These are phyloP conservation scores for Apophysomyces elegans DNA, from an alignment of 371 early-diverging fungal species.

Conservation along the genomic window DNA sequence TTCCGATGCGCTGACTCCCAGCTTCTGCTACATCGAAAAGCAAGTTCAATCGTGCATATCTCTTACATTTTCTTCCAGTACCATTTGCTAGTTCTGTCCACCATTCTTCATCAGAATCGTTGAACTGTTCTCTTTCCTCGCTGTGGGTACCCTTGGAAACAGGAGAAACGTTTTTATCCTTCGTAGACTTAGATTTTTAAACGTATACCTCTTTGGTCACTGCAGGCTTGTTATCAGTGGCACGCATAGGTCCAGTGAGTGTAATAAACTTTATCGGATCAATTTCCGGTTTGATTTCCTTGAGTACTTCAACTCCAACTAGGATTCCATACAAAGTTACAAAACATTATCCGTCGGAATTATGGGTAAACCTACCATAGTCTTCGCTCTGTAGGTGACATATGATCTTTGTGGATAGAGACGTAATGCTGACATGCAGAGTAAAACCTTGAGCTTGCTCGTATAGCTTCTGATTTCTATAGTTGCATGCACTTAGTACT, in stretches of 20 bases:
- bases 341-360: not conserved
- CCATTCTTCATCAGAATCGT: not conserved
- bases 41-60: too few species aligned
- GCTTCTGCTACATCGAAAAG: too few species aligned
- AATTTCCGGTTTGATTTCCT: constrained; percentile 1
- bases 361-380: constrained; percentile 1
- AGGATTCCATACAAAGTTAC: not conserved
- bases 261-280: constrained; percentile 4
- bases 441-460: not conserved
- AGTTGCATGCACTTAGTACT: not conserved
- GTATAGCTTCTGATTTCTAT: not conserved
- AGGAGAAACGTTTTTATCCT: not conserved
- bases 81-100: not conserved
- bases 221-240: not conserved
- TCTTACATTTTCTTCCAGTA: not conserved
- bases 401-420: not conserved
- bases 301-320: constrained; percentile 3
- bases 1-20: not conserved
- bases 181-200: not conserved
- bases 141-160: not conserved
- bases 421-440: not conserved
- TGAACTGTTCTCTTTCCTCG: not conserved
- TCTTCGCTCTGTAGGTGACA: constrained; percentile 16
- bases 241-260: not conserved
- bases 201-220: not conserved